Base-by-base conservation (phyloP, 2,329 filamentous ascomycete genomes). In the Phoma sp. region DNA sequence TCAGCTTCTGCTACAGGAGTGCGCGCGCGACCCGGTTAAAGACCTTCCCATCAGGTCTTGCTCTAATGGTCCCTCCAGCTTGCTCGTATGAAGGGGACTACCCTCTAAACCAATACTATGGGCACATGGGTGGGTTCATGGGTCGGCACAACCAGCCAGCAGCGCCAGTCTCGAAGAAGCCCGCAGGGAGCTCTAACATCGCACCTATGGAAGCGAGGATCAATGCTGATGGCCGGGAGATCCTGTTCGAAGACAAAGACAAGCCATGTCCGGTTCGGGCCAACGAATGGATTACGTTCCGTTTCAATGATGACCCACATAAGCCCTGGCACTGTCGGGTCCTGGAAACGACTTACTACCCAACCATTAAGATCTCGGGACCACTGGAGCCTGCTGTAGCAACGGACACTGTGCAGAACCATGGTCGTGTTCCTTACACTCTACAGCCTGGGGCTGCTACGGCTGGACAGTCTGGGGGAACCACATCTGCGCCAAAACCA, bases 1-100 rank as follows among this genome's bases (percentile, higher is more conserved):
- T 96, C 41, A 93, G 86, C 72, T 90, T 97, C 68, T 93, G 91
- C 71, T 95, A 92, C 67, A 69, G 77, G 10, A 84, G 86, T 41
- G 79, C 86, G 5, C 63, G 61, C 4, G 52, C 52, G 4, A 64
- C 63, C 4, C 74, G 72, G 30, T 71, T 88, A 24, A 76, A 75
- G 32, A 79, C 84, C 47, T 83, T 86, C 45, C 86, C 86, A 0
- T 76, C 73, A 33, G 85, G 85, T 2, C 78, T 88, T 47, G 79
- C 79, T 18, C 66, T 87, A 37, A 78, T 74, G 43, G 80, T 86
- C 4, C 83, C 84, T 9, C 63, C 72, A 3, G 51, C 53, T 13
- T 32, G 27, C 3, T 59, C 62, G 0, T 68, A 62, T n/a, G 54
- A 61, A 11, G 52, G 42, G 8, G 64, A 61, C 11, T 65, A 67